These are phyloP conservation scores for Colletotrichum ledebouriae DNA, from an alignment of 2,329 filamentous ascomycete species.

Conservation along the genomic window DNA sequence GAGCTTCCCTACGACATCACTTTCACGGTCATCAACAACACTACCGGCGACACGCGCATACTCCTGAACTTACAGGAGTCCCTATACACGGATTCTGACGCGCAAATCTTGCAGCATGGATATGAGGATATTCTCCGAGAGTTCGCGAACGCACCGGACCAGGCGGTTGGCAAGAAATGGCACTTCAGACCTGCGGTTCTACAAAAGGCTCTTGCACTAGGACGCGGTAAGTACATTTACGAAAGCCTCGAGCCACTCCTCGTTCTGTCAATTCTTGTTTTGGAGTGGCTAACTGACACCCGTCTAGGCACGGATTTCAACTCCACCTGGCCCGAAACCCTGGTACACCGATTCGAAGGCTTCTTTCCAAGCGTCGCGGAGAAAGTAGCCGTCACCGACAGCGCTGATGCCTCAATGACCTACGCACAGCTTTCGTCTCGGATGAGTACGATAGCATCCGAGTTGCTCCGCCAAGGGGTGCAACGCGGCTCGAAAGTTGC, in stretches of 20 bases:
- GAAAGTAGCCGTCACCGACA: background rate
- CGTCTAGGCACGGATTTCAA: too few relatives aligned
- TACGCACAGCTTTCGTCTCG: background rate
- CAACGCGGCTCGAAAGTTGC: constrained; percentile 47
- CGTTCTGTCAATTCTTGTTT: too few relatives aligned
- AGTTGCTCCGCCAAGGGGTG: too few relatives aligned
- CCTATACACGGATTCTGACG: too few relatives aligned
- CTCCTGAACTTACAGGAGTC: too few relatives aligned
- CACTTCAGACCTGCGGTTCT: background rate
- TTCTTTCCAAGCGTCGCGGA: background rate
- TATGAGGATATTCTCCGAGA: background rate
- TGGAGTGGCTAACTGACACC: too few relatives aligned
- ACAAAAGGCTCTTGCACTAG: background rate
- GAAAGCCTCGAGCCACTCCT: too few relatives aligned
- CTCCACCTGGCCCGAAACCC: background rate
- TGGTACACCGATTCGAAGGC: constrained; percentile 1
- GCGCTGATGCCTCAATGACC: background rate
- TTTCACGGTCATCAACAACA: background rate
- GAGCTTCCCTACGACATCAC: constrained; percentile 14
- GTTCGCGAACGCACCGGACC: background rate
- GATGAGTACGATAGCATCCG: background rate
- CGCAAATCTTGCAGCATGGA: too few relatives aligned
- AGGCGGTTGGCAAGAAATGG: background rate
- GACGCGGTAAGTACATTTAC: constrained; percentile 11
- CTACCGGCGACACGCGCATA: too few relatives aligned